Evolutionary conservation across 2,329 filamentous ascomycete genomes (phyloP).

Genomic region (Juglanconis juglandina): DNA sequence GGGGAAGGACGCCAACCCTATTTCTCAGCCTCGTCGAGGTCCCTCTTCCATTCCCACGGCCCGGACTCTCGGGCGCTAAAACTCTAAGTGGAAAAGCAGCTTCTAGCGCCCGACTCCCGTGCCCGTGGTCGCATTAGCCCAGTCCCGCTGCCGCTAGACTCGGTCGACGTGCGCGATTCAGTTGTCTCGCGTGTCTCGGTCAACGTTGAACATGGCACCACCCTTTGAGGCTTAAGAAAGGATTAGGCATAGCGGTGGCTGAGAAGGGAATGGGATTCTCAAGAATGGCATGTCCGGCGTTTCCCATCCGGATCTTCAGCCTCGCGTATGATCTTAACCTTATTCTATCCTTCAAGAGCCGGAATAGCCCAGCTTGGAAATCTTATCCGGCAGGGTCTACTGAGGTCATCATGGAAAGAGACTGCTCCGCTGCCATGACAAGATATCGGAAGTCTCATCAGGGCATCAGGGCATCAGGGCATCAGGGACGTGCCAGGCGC

Average conservation of each 20-base stretch:
- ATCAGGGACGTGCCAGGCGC: too few species aligned
- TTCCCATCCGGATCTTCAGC: neutral
- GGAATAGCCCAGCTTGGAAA: neutral
- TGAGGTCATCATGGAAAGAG: too few species aligned
- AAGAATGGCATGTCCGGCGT: neutral
- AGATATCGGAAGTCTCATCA: neutral
- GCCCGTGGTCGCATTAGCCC: constrained; percentile 8
- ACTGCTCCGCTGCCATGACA: neutral
- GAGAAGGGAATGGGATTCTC: neutral
- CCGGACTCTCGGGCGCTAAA: neutral
- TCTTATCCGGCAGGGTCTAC: neutral
- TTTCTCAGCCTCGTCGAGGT: constrained; percentile 10
- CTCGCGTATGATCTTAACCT: neutral
- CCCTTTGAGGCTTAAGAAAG: neutral
- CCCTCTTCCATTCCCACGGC: neutral
- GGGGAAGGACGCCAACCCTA: neutral
- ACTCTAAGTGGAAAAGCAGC: neutral
- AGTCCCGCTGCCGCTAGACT: neutral
- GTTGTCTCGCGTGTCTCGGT: neutral
- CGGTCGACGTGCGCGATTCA: neutral
- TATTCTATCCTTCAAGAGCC: neutral
- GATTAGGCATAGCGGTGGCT: neutral
- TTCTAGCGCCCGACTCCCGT: neutral
- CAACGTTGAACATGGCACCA: neutral
- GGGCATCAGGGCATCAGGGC: too few species aligned